Conservation (phyloP, 257 asterid genomes). For the Ophiorrhiza pumila region DNA sequence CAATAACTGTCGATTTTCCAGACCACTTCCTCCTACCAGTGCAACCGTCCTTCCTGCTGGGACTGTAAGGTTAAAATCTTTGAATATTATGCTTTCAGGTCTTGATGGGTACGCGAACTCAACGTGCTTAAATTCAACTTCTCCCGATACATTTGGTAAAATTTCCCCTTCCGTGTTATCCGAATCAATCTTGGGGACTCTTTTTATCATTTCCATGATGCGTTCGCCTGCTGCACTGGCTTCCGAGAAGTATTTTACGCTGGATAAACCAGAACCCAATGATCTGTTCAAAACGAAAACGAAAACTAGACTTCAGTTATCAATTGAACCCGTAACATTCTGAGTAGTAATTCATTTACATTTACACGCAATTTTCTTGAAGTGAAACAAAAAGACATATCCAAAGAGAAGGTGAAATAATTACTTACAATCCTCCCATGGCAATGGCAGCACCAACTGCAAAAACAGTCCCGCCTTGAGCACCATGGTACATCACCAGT, state of each 20-base stretch:
- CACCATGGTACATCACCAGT: slow-evolving; percentile 76
- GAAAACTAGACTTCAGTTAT: not conserved
- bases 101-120: slow-evolving; percentile 76
- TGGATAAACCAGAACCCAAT: slow-evolving; percentile 77
- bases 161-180: slow-evolving; percentile 62
- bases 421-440: slow-evolving; percentile 82
- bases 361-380: too few species aligned
- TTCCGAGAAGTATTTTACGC: slow-evolving; percentile 64
- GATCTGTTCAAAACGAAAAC: slow-evolving; percentile 38
- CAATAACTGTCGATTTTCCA: slow-evolving; percentile 83
- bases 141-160: slow-evolving; percentile 51
- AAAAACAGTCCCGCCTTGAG: slow-evolving; percentile 77
- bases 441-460: slow-evolving; percentile 82
- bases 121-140: slow-evolving; percentile 59
- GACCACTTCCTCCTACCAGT: slow-evolving; percentile 89
- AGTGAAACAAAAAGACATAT: too few species aligned
- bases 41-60: slow-evolving; percentile 82
- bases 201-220: slow-evolving; percentile 50
- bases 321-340: not conserved
- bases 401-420: not conserved
- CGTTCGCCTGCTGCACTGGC: slow-evolving; percentile 82
- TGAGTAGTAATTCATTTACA: too few species aligned
- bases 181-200: slow-evolving; percentile 78
- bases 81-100: slow-evolving; percentile 62
- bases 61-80: slow-evolving; percentile 53